Evolutionary conservation across 2,329 filamentous ascomycete species (phyloP).

Genomic region (Intubia oerlemansii): DNA sequence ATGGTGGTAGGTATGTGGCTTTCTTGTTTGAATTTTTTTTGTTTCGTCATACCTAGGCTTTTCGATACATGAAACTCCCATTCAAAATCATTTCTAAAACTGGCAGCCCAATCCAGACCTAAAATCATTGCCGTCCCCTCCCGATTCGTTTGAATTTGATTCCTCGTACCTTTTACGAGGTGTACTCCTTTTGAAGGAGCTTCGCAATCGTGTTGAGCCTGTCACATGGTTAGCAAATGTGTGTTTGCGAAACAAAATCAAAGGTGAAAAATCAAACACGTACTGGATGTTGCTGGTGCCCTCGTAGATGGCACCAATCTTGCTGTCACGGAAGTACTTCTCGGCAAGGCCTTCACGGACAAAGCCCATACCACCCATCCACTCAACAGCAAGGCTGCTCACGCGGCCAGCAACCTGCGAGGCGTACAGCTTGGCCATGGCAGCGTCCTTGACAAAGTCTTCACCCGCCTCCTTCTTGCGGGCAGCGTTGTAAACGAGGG

Average conservation of each 20-base stretch:
- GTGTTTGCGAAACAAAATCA: neutral
- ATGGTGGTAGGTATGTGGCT: too few species aligned
- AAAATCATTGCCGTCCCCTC: too few species aligned
- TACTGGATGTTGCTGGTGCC: slow-evolving; percentile 63
- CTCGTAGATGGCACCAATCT: slow-evolving; percentile 97
- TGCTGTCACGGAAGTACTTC: slow-evolving; percentile 95
- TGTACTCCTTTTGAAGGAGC: slow-evolving; percentile 40
- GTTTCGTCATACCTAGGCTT: too few species aligned
- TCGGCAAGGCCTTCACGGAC: slow-evolving; percentile 89
- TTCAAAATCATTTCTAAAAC: too few species aligned
- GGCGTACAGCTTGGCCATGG: slow-evolving; percentile 93
- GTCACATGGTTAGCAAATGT: slow-evolving; percentile 9
- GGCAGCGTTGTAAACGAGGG: slow-evolving; percentile 86
- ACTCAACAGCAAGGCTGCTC: slow-evolving; percentile 72
- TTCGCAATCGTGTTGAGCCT: slow-evolving; percentile 44
- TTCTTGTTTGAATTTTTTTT: too few species aligned
- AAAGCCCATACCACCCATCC: slow-evolving; percentile 99
- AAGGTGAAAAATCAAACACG: slow-evolving; percentile 10
- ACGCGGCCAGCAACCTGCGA: slow-evolving; percentile 84
- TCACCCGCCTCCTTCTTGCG: slow-evolving; percentile 96
- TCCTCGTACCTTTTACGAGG: too few species aligned
- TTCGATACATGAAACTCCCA: too few species aligned
- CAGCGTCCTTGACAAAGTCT: slow-evolving; percentile 85
- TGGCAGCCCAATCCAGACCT: too few species aligned
- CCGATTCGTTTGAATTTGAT: too few species aligned